Evolutionary conservation across 2,329 filamentous ascomycete genomes (phyloP), one percentile per base, ranked within the genome.

Genomic region (Cercospora zeina): DNA sequence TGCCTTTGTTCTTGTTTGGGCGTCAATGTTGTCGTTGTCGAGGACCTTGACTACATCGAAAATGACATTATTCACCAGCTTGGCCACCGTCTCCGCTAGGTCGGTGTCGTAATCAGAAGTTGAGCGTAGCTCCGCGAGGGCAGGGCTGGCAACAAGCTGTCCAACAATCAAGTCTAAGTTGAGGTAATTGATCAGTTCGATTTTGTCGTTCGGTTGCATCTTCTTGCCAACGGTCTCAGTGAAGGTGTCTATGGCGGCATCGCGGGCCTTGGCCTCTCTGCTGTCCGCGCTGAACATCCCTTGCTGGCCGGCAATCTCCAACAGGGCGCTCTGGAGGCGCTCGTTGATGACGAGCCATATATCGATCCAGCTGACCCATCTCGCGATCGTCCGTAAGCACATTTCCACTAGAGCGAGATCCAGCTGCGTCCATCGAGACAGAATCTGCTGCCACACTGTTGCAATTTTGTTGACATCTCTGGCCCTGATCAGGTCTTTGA

Each of bases 361-460:
- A 73, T 97, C 95, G 72, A 96, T 96, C 95, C 95, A 99, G 83
- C 92, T 96, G 64, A 96, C 92, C 93, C 95, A 99, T 75, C 93
- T 95, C 37, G 91, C 92, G 67, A 99, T 87, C n/a, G 92, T 89
- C 77, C 89, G 91, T 58, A 99, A 82, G 70, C 90, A 93, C 83
- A 96, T 87, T 75, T 97, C 92, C 47, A 96, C 84, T 62, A 97
- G 84, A 68, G 89, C 85, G 61, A 86, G 82, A 72, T 84, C 83
- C 60, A 78, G 77, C 70, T 85, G 85, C 68, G 83, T 82, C 83
- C 93, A 97, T 71, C 88, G 86, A 10, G 86, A 83, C 59, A 99
- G 82, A 49, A 99, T 89, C 72, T 96, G 90, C 76, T 95, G 90
- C 95, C 95, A 99, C 3, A 92, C 93, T 63, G 83, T 82, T 47